Evolutionary conservation across 768 basidiomycete species (phyloP), one percentile per base, ranked within the genome.

Genomic region (Lentinus tigrinus): DNA sequence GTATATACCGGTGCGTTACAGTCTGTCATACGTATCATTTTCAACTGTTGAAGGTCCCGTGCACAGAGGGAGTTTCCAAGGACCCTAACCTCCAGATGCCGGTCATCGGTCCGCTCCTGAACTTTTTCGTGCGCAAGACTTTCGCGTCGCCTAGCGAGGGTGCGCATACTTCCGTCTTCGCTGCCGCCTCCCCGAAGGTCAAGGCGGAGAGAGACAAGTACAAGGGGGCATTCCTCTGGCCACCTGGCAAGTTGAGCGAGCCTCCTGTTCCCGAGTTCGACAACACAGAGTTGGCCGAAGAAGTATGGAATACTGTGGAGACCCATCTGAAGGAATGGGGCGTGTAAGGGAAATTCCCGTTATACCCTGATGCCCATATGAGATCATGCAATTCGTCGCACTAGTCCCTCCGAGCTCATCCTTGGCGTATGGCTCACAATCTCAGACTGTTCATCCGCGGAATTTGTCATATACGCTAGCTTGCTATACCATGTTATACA

Each of bases 291-390:
- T 60, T 78, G 50, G 75, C 72, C 31, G 64, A 68, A 44, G 78
- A 79, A 59, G 61, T 80, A 23, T 78, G 74, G 70, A 65, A 69
- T 16, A 75, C 73, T 6, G 74, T 75, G 6, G 72, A 75, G 64
- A 60, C 60, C 13, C 47, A 77, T 14, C 46, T 77, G 56, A 61
- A 58, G 37, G 63, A 67, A n/a, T 63, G 69, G 34, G 70, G 66
- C 3, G 52, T 69, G n/a, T 63, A 39, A 54, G 21, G 26, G 13
- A 10, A 19, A 13, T 34, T 1, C 27, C 38, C 13, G 31, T 38
- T 51, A 26, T 43, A 24, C n/a, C n/a, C n/a, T n/a, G 31, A 5
- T 3, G 31, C 31, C 11, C 31, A 11, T 31, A 10, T 31, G 31
- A 11, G 31, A 11, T 31, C 11, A 11, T 11, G 7, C 31, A 11